Base-by-base conservation (phyloP, 108 stramenopile genomes). In the Stephanodiscus triporus region DNA sequence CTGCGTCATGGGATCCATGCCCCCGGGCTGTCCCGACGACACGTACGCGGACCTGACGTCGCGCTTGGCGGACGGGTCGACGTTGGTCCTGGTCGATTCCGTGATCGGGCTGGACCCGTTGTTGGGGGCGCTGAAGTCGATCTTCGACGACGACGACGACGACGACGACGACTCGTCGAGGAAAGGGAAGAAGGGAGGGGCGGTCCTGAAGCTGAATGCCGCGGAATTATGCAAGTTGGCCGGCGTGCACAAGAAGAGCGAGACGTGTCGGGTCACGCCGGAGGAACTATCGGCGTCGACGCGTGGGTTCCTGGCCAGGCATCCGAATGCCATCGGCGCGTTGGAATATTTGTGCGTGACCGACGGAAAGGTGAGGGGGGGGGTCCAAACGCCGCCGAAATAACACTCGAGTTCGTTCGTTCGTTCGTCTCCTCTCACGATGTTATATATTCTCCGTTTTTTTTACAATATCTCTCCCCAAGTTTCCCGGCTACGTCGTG, bases 1-100 rank as follows among this genome's bases (percentile, higher is more conserved):
- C 16, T 93, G 91, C 68, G 79, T 95, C 64, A 93, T 93, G 94
- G 94, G 94, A 23, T 84, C 82, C 53, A 88, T 93, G 90, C 94
- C 94, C 9, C 94, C 94, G 7, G 92, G 92, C 2, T 91, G 90
- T 77, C 60, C 61, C 0, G 81, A 77, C 22, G 70, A 84, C 26
- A 88, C 87, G 9, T 95, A 95, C 68, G 88, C 90, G 22, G 60
- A 78, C 11, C 75, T 95, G 24, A 86, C 84, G 6, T 23, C 63
- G 16, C 53, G 68, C 27, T 50, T 88, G 20, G 62, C 70, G 10
- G 72, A 66, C 65, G 6, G 16, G 80, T 9, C 89, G 84, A 10
- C 67, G n/a, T n/a, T 95, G 10, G 88, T 88, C 22, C 54, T 95
- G 60, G 82, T 95, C 64, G 94, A 95, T 81, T 90, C 92, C 9